phyloP scores from a whole-genome alignment of 331 rosid species.

The Prunus yedoensis region DNA sequence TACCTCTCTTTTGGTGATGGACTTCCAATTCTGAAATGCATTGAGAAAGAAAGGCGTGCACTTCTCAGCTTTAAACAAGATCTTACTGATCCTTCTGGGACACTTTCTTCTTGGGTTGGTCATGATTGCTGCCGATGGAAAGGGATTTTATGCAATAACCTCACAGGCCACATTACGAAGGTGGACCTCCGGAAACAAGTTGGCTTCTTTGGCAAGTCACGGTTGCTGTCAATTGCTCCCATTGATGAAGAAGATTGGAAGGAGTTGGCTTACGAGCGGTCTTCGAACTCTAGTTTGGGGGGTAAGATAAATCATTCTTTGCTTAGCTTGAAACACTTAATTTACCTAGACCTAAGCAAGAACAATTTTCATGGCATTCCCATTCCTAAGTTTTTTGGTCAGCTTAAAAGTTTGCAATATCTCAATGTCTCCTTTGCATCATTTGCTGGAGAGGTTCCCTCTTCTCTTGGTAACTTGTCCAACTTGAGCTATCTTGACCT shows the following conservation, averaged over 20 bases:
- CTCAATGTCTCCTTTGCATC: background rate
- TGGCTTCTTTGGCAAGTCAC: no score
- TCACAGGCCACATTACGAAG: background rate
- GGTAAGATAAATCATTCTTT: constrained; percentile 18
- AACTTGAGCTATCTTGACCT: constrained; percentile 6
- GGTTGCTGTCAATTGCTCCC: no score
- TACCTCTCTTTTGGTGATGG: background rate
- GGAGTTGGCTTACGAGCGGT: background rate
- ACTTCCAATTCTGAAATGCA: background rate
- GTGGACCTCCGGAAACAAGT: background rate
- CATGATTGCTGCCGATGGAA: background rate
- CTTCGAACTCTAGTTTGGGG: background rate
- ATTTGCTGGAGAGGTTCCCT: background rate
- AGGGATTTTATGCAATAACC: constrained; percentile 6
- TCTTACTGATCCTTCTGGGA: background rate
- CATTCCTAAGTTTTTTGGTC: constrained; percentile 9
- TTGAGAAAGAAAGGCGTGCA: background rate
- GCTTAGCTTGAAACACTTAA: background rate
- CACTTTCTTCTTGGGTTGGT: constrained; percentile 6
- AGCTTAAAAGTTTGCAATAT: constrained; percentile 5
- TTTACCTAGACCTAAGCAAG: constrained; percentile 10
- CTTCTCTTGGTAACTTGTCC: constrained; percentile 17
- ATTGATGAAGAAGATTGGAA: background rate
- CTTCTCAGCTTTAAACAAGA: background rate
- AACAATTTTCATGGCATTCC: background rate